These are phyloP conservation scores for Candida montana DNA, from an alignment of 805 yeast species.

Conservation along the genomic window DNA sequence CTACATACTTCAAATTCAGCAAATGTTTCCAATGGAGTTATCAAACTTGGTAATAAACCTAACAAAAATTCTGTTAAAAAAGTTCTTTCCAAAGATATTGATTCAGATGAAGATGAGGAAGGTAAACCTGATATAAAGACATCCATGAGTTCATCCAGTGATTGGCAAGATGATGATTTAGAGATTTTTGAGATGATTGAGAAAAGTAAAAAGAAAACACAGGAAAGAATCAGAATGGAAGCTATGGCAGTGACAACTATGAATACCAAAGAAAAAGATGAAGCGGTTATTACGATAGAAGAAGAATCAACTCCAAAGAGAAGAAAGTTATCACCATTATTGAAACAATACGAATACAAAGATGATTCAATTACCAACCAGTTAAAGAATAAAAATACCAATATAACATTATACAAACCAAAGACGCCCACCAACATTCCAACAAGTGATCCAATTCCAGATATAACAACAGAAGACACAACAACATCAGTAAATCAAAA, in stretches of 20 bases:
- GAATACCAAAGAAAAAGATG: too few species aligned
- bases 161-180: background rate
- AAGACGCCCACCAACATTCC: background rate
- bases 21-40: background rate
- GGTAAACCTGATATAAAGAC: too few species aligned
- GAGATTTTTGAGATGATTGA: conserved; percentile 1
- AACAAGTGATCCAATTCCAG: background rate
- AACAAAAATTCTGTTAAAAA: background rate
- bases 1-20: conserved; percentile 5
- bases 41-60: background rate
- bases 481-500: background rate
- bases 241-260: too few species aligned
- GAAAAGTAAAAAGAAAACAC: background rate
- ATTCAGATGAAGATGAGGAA: too few species aligned
- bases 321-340: too few species aligned
- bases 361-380: background rate
- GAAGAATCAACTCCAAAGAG: background rate
- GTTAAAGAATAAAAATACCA: background rate
- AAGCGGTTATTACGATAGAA: too few species aligned
- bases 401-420: conserved; percentile 1
- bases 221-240: background rate
- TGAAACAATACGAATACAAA: background rate
- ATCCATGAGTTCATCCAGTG: background rate
- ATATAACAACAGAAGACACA: background rate
- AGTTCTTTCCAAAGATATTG: background rate